Conservation (phyloP, 306 rosid species). For the Mimosa bimucronata region DNA sequence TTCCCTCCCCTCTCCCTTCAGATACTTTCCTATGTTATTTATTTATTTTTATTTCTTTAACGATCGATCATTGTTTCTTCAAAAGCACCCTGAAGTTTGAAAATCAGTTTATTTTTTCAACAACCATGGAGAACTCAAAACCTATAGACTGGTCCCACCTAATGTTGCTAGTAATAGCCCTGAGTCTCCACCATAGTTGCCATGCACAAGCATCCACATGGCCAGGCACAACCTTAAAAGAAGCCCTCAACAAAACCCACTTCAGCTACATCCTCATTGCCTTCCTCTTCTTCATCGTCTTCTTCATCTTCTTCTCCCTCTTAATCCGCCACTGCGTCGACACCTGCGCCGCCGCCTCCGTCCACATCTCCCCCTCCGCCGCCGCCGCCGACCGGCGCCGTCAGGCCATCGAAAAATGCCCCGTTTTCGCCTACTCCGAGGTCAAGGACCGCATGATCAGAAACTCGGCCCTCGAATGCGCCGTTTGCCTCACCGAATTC, state of each 20-base stretch:
- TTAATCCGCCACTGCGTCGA: slow-evolving; percentile 23
- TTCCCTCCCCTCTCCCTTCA: not conserved
- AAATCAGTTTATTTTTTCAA: no score
- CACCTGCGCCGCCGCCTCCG: not conserved
- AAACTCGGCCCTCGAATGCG: slow-evolving; percentile 50
- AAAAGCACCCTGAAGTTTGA: not conserved
- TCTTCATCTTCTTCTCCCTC: slow-evolving; percentile 29
- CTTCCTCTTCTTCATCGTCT: not conserved
- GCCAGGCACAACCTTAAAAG: not conserved
- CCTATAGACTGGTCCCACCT: not conserved
- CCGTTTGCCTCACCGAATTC: slow-evolving; percentile 63
- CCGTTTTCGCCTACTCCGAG: slow-evolving; percentile 48
- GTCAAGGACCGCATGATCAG: slow-evolving; percentile 56
- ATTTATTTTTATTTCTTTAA: not conserved
- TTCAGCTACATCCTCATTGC: slow-evolving; percentile 1
- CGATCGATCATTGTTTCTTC: no score
- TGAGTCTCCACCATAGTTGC: not conserved
- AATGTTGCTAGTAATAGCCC: not conserved
- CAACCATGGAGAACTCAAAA: slow-evolving; percentile 11
- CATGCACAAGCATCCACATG: slow-evolving; percentile 39
- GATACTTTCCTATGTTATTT: not conserved
- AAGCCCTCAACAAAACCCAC: slow-evolving; percentile 4
- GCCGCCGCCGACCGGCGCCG: slow-evolving; percentile 17
- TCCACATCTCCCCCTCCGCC: not conserved
- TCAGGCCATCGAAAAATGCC: slow-evolving; percentile 39